Evolutionary conservation across 2,329 filamentous ascomycete genomes (phyloP), one percentile per base, ranked within the genome.

Genomic region (Colletotrichum filicis): DNA sequence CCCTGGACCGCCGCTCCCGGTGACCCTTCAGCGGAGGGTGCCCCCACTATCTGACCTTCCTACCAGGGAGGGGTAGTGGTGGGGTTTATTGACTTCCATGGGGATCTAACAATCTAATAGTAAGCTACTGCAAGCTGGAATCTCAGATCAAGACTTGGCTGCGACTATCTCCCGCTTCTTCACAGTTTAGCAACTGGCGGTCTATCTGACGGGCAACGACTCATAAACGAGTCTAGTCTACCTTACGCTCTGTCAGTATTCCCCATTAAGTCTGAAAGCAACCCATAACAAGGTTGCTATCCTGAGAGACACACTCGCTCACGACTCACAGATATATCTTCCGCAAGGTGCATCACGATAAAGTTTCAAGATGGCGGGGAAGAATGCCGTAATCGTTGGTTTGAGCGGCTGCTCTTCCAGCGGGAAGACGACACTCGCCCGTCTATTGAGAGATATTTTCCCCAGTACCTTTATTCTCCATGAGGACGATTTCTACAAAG

Each of bases 401-500:
- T 91, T 98, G 71, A 97, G 94, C 52, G 97, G 97, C 68, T 94
- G 94, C 75, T 98, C 96, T 1, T 97, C 94, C 4, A 96, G 94
- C 78, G 97, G 97, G 73, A 99, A 99, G 86, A 98, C 97, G 2
- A 98, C 97, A 2, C 89, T 99, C 16, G 94, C 95, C 24, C 91
- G 96, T 2, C 88, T 98, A 14, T 87, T 99, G 22, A 92, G 95
- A 71, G 91, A 94, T 79, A 92, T 97, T 76, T 95, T 98, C 78
- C 92, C 92, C 9, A 86, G 88, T 76, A 88, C 91, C 19, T 96
- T 95, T 79, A 94, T 98, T 79, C 88, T 99, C 26, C 97, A 99
- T 81, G 92, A 98, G 81, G 97, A 99, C 85, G 97, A 99, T 83
- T 99, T 98, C 81, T 99, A 98, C 85, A 92, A 91, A 76, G 87